phyloP scores from a whole-genome alignment of 225 moss, liverwort and hornwort genomes.

The Takakia lepidozioides region DNA sequence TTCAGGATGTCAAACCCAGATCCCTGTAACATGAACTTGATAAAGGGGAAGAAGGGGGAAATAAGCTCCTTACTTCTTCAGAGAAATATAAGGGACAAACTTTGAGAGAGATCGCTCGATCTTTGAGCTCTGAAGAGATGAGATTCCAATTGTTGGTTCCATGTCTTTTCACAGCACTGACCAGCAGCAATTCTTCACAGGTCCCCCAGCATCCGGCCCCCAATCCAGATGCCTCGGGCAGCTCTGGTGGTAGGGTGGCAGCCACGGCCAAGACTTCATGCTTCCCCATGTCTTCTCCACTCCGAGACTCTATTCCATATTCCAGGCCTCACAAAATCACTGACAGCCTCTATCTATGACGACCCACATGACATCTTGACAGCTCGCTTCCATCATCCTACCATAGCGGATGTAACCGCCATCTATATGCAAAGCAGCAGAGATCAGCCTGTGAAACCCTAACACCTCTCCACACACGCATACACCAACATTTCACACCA shows the following conservation, averaged over 20 bases:
- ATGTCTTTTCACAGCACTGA: conserved; percentile 75
- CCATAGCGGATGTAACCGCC: no score
- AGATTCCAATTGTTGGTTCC: conserved; percentile 59
- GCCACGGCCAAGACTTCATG: conserved; percentile 11
- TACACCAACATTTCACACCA: no score
- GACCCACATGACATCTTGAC: no score
- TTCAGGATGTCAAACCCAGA: no score
- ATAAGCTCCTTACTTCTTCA: conserved; percentile 26
- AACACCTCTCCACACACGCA: no score
- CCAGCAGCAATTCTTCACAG: conserved; percentile 68
- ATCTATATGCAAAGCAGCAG: no score
- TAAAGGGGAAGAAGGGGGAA: background rate
- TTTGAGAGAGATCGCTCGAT: conserved; percentile 53
- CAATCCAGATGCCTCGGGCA: conserved; percentile 27
- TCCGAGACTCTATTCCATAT: conserved; percentile 15
- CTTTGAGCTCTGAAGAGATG: conserved; percentile 60
- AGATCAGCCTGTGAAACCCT: no score
- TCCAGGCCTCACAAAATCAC: conserved; percentile 8
- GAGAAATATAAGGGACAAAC: conserved; percentile 48
- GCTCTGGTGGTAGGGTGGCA: conserved; percentile 9
- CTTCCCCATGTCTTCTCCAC: conserved; percentile 20
- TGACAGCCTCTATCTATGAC: conserved; percentile 6
- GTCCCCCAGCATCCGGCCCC: conserved; percentile 51
- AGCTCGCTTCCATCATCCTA: no score
- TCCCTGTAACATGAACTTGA: background rate